These are phyloP conservation scores for Naganishia friedmannii DNA, from an alignment of 768 basidiomycete species.

Conservation along the genomic window DNA sequence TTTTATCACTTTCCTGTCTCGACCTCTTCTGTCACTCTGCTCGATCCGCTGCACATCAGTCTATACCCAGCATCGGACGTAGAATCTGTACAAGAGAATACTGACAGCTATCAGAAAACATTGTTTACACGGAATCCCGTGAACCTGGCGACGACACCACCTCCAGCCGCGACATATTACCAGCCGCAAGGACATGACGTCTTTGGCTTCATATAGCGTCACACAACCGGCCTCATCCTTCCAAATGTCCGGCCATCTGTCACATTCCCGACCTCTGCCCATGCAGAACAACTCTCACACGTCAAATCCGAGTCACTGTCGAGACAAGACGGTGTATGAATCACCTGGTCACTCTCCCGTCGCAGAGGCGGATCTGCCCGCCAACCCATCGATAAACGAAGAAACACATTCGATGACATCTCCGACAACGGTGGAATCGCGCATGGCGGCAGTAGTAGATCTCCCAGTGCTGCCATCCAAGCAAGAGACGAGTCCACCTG, in stretches of 20 bases:
- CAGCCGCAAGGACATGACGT: constrained; percentile 18
- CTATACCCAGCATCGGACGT: background rate
- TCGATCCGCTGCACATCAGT: background rate
- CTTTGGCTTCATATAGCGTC: constrained; percentile 14
- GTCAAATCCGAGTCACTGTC: background rate
- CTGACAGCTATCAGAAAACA: background rate
- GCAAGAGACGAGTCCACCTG: background rate
- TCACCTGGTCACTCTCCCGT: background rate
- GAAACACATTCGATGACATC: background rate
- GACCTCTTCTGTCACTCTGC: background rate
- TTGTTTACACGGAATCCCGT: background rate
- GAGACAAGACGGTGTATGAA: constrained; percentile 1
- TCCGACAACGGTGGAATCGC: too few relatives aligned
- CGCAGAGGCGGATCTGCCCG: background rate
- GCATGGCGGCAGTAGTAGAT: background rate
- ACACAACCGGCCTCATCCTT: constrained; percentile 4
- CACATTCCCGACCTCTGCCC: constrained; percentile 10
- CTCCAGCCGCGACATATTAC: background rate
- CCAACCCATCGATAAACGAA: background rate
- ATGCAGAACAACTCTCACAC: constrained; percentile 8
- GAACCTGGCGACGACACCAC: background rate
- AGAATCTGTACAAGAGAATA: background rate
- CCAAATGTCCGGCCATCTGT: constrained; percentile 16
- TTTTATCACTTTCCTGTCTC: background rate
- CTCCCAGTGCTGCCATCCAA: background rate